Evolutionary conservation across 176 grass and related monocot species (phyloP).

Genomic region (Avena eriantha): DNA sequence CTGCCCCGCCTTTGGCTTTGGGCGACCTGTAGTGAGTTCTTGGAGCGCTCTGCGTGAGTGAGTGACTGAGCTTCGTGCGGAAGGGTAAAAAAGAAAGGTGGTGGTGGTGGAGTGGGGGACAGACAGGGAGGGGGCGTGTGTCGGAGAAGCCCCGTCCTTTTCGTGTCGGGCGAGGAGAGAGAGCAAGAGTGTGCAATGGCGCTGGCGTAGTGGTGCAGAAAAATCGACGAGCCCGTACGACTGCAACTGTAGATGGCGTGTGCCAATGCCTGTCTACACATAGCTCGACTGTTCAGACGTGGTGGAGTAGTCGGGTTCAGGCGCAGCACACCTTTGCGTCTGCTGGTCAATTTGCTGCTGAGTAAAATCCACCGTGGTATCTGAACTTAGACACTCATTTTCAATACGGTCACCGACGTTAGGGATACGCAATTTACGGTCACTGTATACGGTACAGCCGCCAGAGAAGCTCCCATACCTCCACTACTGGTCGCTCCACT

Average conservation of each 20-base stretch:
- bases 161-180: conserved; percentile 22
- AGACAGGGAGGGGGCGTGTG: conserved; percentile 22
- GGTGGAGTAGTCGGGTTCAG: not conserved
- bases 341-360: too few relatives aligned
- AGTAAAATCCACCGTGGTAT: too few relatives aligned
- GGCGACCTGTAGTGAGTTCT: not conserved
- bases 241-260: not conserved
- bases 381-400: too few relatives aligned
- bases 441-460: too few relatives aligned
- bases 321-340: too few relatives aligned
- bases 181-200: not conserved
- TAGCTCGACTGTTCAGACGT: conserved; percentile 23
- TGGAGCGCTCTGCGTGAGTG: not conserved
- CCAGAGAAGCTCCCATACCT: too few relatives aligned
- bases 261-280: not conserved
- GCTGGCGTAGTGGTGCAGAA: not conserved
- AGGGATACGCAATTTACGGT: too few relatives aligned
- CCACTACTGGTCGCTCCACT: too few relatives aligned
- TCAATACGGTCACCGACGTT: too few relatives aligned
- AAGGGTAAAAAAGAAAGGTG: conserved; percentile 7
- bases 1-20: not conserved
- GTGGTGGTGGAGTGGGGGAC: not conserved
- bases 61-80: not conserved
- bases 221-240: not conserved
- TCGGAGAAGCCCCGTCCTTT: conserved; percentile 35